Base-by-base conservation (phyloP, 768 basidiomycete genomes). In the Stropharia rugosoannulata region DNA sequence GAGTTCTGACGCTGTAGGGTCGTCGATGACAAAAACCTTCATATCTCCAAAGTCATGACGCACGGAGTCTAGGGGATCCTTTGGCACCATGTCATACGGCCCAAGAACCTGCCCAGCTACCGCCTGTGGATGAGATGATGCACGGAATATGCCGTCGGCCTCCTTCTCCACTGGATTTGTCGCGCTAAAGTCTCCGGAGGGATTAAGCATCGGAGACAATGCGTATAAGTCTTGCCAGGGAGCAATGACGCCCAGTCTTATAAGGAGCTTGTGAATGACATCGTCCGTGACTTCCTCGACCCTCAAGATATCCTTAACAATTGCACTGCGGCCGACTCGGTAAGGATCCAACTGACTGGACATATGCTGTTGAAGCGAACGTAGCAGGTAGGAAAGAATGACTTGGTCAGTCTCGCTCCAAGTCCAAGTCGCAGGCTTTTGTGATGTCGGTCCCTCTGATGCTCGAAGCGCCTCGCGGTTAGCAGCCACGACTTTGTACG, bases 11-110 rank as follows among this genome's bases (percentile, higher is more conserved):
- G 97, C 95, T 6, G 63, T 66, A 0, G 76, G 59, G 57, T 93
- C 90, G 64, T 99, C 97, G 52, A 99, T 86, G 16, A 95, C 87
- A 68, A 87, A 98, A 4, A 93, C 91, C 0, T 83, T 83, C 59
- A 88, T 65, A 57, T 86, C 66, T 22, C 90, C 93, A 70, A 94
- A 96, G 68, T 98, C 95, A 65, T 91, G 89, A 2, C 95, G 88
- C 5, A 93, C 67, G 18, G 80, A 71, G 25, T 87, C 88, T 49
- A 88, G 75, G 0, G 81, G 78, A 64, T 97, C 94, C 2, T 66
- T 62, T 1, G 75, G 64, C 57, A 87, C 80, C 15, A 91, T 78
- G 57, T 91, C 89, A 58, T 87, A 78, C 1, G 81, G 83, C 4
- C 85, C 83, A 3, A 86, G 65, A 13, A 77, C 74, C 1, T 57